Evolutionary conservation across 2,329 filamentous ascomycete species (phyloP), one percentile per base, ranked within the genome.

Genomic region (Aureobasidium sp.): DNA sequence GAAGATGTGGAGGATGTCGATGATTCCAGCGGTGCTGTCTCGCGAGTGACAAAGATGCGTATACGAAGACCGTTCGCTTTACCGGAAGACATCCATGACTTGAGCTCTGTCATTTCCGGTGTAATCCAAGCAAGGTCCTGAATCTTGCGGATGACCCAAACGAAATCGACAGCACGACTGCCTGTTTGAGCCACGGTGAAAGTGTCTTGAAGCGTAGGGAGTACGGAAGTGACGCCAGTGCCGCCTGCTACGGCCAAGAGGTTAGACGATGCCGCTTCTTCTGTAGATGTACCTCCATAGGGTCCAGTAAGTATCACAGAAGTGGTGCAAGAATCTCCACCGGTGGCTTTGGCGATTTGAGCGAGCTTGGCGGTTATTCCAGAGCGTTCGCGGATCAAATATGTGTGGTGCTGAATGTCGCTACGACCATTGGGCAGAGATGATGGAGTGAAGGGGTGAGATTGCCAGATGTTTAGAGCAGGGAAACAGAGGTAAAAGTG

Each of bases 401-500:
- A 75, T 13, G 68, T 71, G 54, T 75, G 73, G 41, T 68, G 66
- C 29, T 73, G 68, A 9, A 65, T 29, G 29, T 62, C 57, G n/a
- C 59, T 65, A 3, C 57, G 59, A 13, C 55, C 61, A 13, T 74
- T 77, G 73, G 59, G 85, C 0, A 81, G 70, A 59, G 80, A 85
- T 10, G 85, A 75, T 0, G 85, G 83, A 0, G 86, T 89, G 68
- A 90, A 88, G 0, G 87, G 87, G 67, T 90, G 87, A 0, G 84
- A 85, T 71, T 90, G 86, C 85, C 86, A 89, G 66, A 90, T 80
- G 66, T 80, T 86, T 36, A 83, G 76, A 63, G 85, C 81, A 0
- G 84, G 77, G 67, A 90, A 90, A 70, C 82, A 87, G 16, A 90
- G 76, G 67, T 84, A 90, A 71, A 88, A 90, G 68, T 90, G 88